These are phyloP conservation scores for Holtermanniella nyarrowii DNA, from an alignment of 768 basidiomycete species.

Conservation along the genomic window DNA sequence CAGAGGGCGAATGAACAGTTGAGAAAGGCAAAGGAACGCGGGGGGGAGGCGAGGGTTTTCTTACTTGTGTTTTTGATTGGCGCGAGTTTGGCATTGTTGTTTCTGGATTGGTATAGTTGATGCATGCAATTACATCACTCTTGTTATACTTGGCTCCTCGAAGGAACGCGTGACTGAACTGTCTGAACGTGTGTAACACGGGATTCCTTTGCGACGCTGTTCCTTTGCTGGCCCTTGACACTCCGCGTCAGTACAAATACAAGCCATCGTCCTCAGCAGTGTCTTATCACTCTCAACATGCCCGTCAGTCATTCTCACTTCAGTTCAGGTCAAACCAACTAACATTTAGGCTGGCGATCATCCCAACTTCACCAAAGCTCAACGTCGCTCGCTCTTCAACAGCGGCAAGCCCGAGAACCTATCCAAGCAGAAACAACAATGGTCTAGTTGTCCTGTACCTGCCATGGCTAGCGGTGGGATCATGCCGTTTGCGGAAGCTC, in stretches of 20 bases:
- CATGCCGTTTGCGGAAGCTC: not conserved
- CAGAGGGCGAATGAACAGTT: conserved; percentile 85
- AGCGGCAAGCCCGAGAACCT: not conserved
- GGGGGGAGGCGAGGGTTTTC: conserved; percentile 77
- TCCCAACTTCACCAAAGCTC: not conserved
- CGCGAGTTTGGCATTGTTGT: conserved; percentile 79
- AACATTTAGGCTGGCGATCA: not conserved
- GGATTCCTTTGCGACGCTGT: not conserved
- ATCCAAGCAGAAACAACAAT: not conserved
- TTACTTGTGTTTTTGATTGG: conserved; percentile 85
- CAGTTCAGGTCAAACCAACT: not conserved
- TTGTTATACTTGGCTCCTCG: no score
- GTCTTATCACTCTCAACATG: not conserved
- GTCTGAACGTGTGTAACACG: not conserved
- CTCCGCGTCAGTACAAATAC: no score
- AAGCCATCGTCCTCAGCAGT: no score
- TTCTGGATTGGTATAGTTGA: conserved; percentile 69
- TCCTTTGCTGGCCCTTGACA: no score
- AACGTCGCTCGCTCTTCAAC: not conserved
- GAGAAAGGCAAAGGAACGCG: conserved; percentile 74
- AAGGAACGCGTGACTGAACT: no score
- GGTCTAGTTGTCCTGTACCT: not conserved
- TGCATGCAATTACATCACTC: no score
- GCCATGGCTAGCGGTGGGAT: not conserved
- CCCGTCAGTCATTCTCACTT: not conserved